These are phyloP conservation scores for Phytophthora macrochlamydospora DNA, from an alignment of 352 stramenopile species.

Conservation along the genomic window DNA sequence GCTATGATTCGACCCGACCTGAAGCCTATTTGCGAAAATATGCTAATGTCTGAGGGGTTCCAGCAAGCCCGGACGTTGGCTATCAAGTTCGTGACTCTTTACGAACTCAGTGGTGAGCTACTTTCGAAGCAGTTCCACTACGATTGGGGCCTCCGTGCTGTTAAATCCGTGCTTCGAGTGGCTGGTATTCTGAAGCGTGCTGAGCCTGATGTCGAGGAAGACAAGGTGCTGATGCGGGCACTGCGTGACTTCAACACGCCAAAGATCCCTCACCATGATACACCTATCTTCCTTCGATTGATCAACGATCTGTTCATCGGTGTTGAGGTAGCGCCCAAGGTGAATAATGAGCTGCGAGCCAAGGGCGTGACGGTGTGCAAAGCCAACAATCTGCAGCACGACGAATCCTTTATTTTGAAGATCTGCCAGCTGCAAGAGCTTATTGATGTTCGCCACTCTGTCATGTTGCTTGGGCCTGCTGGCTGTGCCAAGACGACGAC, in stretches of 20 bases:
- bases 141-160: constrained; percentile 89
- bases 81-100: constrained; percentile 94
- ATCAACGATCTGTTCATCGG: constrained; percentile 93
- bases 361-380: constrained; percentile 94
- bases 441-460: constrained; percentile 88
- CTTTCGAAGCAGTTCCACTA: constrained; percentile 93
- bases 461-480: constrained; percentile 85
- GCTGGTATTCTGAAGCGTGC: constrained; percentile 86
- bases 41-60: constrained; percentile 91
- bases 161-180: constrained; percentile 89
- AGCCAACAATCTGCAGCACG: constrained; percentile 82
- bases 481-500: constrained; percentile 88
- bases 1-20: constrained; percentile 96
- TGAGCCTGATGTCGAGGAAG: constrained; percentile 82
- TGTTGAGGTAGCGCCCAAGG: constrained; percentile 93
- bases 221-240: constrained; percentile 89
- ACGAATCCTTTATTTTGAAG: constrained; percentile 88
- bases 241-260: constrained; percentile 89
- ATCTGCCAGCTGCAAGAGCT: constrained; percentile 89
- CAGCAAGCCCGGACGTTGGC: constrained; percentile 87
- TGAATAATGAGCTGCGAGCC: constrained; percentile 92
- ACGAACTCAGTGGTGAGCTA: constrained; percentile 83
- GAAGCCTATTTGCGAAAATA: constrained; percentile 90
- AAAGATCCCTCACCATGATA: constrained; percentile 89
- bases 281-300: constrained; percentile 86